Conservation (phyloP, 1,284 basidiomycete species). For the Boletus smithii region DNA sequence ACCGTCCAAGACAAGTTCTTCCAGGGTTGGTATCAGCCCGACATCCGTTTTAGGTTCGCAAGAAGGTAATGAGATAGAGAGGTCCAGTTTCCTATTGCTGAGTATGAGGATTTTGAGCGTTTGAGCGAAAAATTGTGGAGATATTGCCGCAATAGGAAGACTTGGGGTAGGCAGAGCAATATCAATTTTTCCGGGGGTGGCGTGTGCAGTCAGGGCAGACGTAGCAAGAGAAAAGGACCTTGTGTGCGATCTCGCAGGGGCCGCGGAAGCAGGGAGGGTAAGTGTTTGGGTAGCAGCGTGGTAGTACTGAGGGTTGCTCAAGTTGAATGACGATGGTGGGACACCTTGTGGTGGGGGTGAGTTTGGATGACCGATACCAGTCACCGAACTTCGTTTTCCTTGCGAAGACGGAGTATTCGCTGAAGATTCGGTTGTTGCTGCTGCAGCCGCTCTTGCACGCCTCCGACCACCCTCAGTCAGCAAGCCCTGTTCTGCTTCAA, state of each 20-base stretch:
- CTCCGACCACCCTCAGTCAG: conserved; percentile 67
- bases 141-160: conserved; percentile 60
- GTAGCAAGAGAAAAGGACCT: conserved; percentile 60
- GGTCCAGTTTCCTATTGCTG: conserved; percentile 62
- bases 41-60: conserved; percentile 31
- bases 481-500: conserved; percentile 70
- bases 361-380: conserved; percentile 26
- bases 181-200: conserved; percentile 38
- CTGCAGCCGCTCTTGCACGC: conserved; percentile 50
- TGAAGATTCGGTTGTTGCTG: conserved; percentile 41
- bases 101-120: conserved; percentile 60
- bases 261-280: conserved; percentile 57
- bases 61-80: conserved; percentile 53
- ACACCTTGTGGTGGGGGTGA: conserved; percentile 21
- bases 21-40: conserved; percentile 56
- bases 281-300: conserved; percentile 51
- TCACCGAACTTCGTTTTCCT: conserved; percentile 14
- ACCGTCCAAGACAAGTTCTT: conserved; percentile 68
- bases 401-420: conserved; percentile 7
- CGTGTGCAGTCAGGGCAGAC: conserved; percentile 19
- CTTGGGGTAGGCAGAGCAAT: conserved; percentile 63
- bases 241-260: conserved; percentile 52
- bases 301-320: conserved; percentile 60
- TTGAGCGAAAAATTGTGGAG: conserved; percentile 56
- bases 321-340: conserved; percentile 30